Percentiles rank a stretch among this genome's conserved stretches.
Conservation (phyloP, 208 protist species). For the Vickermania ingenoplastis region DNA sequence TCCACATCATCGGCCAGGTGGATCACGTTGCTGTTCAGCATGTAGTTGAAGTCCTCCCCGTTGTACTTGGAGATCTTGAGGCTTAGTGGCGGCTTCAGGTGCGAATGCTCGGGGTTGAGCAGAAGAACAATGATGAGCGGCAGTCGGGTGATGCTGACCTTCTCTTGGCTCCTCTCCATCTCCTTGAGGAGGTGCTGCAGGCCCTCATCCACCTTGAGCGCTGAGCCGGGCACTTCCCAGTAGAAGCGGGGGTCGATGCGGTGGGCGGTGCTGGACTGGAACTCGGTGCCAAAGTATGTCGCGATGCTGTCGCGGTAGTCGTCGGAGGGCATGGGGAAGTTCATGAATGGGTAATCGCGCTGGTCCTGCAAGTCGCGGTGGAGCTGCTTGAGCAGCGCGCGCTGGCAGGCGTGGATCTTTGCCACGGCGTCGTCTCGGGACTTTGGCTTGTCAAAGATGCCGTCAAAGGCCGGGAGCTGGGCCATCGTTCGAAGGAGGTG, state of each 20-base stretch:
- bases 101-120: constrained; percentile 83
- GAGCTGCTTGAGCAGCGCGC: constrained; percentile 59
- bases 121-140: constrained; percentile 84
- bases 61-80: constrained; percentile 74
- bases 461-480: constrained; percentile 45
- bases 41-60: constrained; percentile 83
- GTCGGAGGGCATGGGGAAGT: constrained; percentile 31
- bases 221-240: constrained; percentile 82
- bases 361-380: constrained; percentile 76
- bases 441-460: constrained; percentile 63
- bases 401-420: constrained; percentile 70
- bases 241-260: constrained; percentile 78
- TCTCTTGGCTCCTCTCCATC: constrained; percentile 66
- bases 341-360: constrained; percentile 64
- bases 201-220: constrained; percentile 85
- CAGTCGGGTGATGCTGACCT: constrained; percentile 77
- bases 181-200: constrained; percentile 87
- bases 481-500: constrained; percentile 78
- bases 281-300: constrained; percentile 75
- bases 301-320: constrained; percentile 74
- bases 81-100: constrained; percentile 69
- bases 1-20: constrained; percentile 83
- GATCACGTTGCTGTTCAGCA: constrained; percentile 80
- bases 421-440: constrained; percentile 78
- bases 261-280: constrained; percentile 57